Conservation (phyloP, 1,284 basidiomycete genomes). For the Cryptococcus sp. region DNA sequence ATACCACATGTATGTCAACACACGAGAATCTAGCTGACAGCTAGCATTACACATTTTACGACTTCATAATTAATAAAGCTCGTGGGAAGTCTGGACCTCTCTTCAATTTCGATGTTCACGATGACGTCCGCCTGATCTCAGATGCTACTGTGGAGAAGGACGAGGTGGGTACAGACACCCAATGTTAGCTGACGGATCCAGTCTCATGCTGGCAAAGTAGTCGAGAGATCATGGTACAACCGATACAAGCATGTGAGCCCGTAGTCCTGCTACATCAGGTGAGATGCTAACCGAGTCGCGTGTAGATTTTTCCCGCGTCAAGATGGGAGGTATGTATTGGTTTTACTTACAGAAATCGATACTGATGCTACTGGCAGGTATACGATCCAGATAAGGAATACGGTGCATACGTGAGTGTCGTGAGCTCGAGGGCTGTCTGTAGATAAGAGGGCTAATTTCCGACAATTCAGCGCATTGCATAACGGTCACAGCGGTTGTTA, state of each 20-base stretch:
- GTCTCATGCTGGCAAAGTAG: slow-evolving; percentile 97
- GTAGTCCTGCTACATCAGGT: background rate
- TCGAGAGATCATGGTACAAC: slow-evolving; percentile 93
- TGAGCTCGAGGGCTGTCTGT: background rate
- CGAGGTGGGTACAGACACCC: slow-evolving; percentile 57
- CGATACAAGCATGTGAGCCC: slow-evolving; percentile 71
- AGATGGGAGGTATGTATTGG: slow-evolving; percentile 75
- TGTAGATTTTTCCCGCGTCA: slow-evolving; percentile 88
- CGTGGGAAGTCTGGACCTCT: slow-evolving; percentile 96
- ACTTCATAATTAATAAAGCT: slow-evolving; percentile 97
- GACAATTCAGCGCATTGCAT: background rate
- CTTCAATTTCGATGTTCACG: slow-evolving; percentile 99
- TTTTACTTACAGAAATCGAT: background rate
- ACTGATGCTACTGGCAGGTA: slow-evolving; percentile 57
- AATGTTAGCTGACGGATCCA: slow-evolving; percentile 13
- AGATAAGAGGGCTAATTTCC: background rate
- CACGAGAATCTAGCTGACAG: background rate
- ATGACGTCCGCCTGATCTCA: slow-evolving; percentile 91
- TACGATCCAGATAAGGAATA: slow-evolving; percentile 91
- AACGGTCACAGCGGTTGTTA: too few species aligned
- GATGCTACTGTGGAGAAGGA: slow-evolving; percentile 97
- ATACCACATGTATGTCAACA: slow-evolving; percentile 75
- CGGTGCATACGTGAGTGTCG: slow-evolving; percentile 64
- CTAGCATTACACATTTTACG: slow-evolving; percentile 96
- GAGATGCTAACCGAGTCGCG: background rate